These are phyloP conservation scores for Begonia fuchsioides DNA, from an alignment of 306 rosid species.

Conservation along the genomic window DNA sequence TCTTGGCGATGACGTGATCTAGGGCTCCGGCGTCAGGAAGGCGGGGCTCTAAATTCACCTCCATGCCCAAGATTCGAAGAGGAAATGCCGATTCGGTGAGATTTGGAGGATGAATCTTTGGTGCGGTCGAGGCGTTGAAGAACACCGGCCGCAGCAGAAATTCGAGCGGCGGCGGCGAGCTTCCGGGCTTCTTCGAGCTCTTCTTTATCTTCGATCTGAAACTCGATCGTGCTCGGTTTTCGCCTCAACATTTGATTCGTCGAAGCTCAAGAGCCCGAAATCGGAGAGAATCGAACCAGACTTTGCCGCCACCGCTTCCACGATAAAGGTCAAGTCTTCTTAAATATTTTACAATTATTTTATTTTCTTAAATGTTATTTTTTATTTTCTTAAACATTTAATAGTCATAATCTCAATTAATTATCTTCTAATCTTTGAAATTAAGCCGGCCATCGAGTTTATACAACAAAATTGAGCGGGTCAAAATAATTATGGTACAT, in stretches of 20 bases:
- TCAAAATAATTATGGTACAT: no score
- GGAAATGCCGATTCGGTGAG: constrained; percentile 28
- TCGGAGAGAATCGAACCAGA: no score
- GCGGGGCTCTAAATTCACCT: constrained; percentile 56
- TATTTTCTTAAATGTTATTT: no score
- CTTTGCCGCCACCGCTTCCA: no score
- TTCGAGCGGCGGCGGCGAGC: constrained; percentile 8
- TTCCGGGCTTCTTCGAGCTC: constrained; percentile 77
- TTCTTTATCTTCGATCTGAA: constrained; percentile 69
- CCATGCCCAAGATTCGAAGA: constrained; percentile 16
- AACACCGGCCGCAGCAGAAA: constrained; percentile 30
- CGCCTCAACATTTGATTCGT: constrained; percentile 45
- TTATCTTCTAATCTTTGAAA: no score
- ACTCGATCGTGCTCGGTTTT: constrained; percentile 51
- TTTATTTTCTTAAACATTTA: no score
- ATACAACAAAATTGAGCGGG: no score
- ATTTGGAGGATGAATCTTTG: constrained; percentile 22
- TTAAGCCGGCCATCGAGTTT: no score
- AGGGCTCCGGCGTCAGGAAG: constrained; percentile 39
- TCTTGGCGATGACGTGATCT: constrained; percentile 40
- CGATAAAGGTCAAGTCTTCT: no score
- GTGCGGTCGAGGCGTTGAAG: constrained; percentile 46
- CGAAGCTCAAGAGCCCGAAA: no score
- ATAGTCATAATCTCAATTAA: no score
- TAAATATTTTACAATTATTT: no score